phyloP scores from a whole-genome alignment of 139 green algal species.

The Yamagishiella unicocca region DNA sequence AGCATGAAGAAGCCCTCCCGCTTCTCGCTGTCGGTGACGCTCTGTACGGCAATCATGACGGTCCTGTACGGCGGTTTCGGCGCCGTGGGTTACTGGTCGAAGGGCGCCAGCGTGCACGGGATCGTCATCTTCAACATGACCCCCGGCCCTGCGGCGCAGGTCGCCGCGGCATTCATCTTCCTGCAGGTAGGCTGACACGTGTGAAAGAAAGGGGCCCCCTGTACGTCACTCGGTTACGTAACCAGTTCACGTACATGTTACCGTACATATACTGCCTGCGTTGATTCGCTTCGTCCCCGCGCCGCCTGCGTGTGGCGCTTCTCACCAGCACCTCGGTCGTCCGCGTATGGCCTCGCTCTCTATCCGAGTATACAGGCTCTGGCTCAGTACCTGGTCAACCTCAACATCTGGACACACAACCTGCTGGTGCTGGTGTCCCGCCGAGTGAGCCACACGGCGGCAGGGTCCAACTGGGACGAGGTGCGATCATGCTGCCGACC shows the following conservation, averaged over 20 bases:
- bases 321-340: no score
- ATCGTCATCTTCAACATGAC: conserved; percentile 69
- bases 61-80: conserved; percentile 61
- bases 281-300: no score
- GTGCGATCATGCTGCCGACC: no score
- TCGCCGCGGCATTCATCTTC: conserved; percentile 63
- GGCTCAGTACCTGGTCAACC: conserved; percentile 75
- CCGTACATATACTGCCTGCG: no score
- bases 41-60: conserved; percentile 64
- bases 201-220: no score
- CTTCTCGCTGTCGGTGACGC: conserved; percentile 54
- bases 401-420: conserved; percentile 78
- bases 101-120: conserved; percentile 36
- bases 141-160: conserved; percentile 13
- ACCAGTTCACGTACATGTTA: no score
- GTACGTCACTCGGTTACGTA: no score
- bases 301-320: no score
- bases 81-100: conserved; percentile 66
- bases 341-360: no score
- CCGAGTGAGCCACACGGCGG: background rate
- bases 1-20: conserved; percentile 46
- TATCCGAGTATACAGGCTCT: no score
- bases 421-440: conserved; percentile 64
- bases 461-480: background rate
- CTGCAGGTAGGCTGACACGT: conserved; percentile 65